Conservation (phyloP, 495 filamentous ascomycete genomes). For the Sabuloglossum arenarium region DNA sequence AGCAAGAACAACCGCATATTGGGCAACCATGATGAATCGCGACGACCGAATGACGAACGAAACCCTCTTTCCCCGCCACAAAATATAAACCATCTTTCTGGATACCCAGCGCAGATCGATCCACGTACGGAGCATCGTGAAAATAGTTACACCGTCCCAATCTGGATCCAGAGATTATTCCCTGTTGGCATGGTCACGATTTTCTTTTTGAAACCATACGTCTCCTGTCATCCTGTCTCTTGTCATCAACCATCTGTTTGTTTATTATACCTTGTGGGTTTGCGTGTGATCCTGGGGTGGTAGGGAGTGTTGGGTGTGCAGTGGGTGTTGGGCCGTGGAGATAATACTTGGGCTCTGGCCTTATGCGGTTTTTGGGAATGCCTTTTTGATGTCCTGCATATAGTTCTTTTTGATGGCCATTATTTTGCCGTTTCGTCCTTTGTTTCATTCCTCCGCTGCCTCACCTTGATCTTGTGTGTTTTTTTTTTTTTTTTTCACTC, state of each 20-base stretch:
- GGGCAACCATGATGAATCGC: constrained; percentile 2
- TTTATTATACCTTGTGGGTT: background rate
- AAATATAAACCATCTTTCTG: background rate
- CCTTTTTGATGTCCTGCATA: background rate
- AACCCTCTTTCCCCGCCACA: background rate
- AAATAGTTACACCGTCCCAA: background rate
- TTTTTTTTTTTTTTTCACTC: background rate
- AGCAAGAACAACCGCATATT: constrained; percentile 1
- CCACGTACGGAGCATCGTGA: background rate
- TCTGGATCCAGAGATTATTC: background rate
- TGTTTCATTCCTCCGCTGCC: background rate
- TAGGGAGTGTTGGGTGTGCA: background rate
- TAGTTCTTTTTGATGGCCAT: background rate
- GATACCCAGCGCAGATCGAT: background rate
- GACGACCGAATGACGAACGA: constrained; percentile 3
- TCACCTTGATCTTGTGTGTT: background rate
- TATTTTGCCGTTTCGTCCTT: background rate
- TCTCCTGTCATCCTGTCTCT: background rate
- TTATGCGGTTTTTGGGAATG: background rate
- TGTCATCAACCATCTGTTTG: background rate
- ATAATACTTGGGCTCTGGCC: background rate
- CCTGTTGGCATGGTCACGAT: constrained; percentile 1
- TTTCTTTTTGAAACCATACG: background rate
- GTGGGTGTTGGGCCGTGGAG: background rate
- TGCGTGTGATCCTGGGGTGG: background rate